Conservation (phyloP, 2,329 filamentous ascomycete genomes). For the Aspergillus ochraceoroseus region DNA sequence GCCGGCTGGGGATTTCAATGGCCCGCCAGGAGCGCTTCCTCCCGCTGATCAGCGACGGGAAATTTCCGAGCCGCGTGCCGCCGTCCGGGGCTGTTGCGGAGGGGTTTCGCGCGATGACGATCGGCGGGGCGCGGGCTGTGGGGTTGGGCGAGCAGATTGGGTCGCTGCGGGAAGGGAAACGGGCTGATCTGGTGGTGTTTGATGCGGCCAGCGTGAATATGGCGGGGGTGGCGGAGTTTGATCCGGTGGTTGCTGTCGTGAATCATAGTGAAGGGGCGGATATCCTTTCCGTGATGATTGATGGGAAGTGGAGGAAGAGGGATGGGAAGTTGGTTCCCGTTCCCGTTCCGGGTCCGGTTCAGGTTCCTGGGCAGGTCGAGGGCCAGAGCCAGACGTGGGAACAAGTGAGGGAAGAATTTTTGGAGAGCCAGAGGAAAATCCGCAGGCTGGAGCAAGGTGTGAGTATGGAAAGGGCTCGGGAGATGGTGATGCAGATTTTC, state of each 20-base stretch:
- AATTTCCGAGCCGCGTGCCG: too few species aligned
- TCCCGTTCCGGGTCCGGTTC: too few species aligned
- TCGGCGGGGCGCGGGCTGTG: constrained; percentile 30
- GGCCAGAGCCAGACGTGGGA: too few species aligned
- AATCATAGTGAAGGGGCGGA: constrained; percentile 28
- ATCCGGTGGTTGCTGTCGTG: constrained; percentile 30
- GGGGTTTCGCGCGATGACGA: constrained; percentile 28
- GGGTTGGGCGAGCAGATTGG: constrained; percentile 27
- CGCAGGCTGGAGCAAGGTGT: too few species aligned
- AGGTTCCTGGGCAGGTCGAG: too few species aligned
- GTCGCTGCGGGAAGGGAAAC: constrained; percentile 27
- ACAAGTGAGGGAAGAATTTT: too few species aligned
- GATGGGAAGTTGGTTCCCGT: constrained; percentile 13
- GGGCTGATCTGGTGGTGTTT: constrained; percentile 31
- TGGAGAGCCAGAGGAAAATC: too few species aligned
- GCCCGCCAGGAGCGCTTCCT: constrained; percentile 12
- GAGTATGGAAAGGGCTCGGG: too few species aligned
- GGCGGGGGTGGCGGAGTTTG: constrained; percentile 25
- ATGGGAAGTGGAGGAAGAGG: constrained; percentile 24
- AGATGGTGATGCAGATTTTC: too few species aligned
- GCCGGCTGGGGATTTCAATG: constrained; percentile 16
- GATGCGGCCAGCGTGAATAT: constrained; percentile 25
- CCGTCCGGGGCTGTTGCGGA: too few species aligned
- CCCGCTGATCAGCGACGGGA: too few species aligned
- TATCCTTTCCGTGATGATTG: constrained; percentile 29